Evolutionary conservation across 1,284 basidiomycete species (phyloP), one percentile per base, ranked within the genome.

Genomic region (Volvariella surrecta): DNA sequence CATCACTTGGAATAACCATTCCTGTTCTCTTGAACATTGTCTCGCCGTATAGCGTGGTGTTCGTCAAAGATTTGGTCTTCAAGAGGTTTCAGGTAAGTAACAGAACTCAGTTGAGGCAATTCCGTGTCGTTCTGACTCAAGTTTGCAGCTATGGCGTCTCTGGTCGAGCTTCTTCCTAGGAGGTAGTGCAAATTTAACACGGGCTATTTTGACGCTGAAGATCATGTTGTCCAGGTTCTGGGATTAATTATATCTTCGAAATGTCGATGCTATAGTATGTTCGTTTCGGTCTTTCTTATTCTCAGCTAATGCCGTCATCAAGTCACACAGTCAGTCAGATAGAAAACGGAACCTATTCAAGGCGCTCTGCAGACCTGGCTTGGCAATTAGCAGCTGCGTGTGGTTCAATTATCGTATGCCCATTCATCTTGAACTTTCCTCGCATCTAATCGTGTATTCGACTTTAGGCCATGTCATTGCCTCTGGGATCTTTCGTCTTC

Each of bases 111-210:
- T 20, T 19, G 4, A 22, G 41, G 42, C 4, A 46, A 8, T 20
- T 22, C 15, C 17, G 19, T 6, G 10, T 30, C 34, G 40, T 21
- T 6, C 39, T 47, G 35, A 42, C 20, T 32, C 7, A 10, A 13
- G 10, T 22, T 38, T 11, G 9, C 58, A 93, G 79, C 19, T 93
- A 40, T 91, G 89, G 86, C 71, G 90, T 51, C 52, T 85, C 8
- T 75, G 77, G 54, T 83, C 87, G 1, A 80, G 78, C 40, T 85
- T 91, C 68, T 89, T 91, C 57, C 67, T 82, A 19, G 89, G 82
- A 52, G 72, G 86, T 83, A 45, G 60, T 16, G 1, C 35, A 13
- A 21, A 18, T 22, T 24, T 22, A 8, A 31, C 2, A 28, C 6
- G 31, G 19, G 7, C 31, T 30, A 15, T 16, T 15, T 10, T 41